Base-by-base conservation (phyloP, 768 basidiomycete species). In the Kwoniella mangroviensis region DNA sequence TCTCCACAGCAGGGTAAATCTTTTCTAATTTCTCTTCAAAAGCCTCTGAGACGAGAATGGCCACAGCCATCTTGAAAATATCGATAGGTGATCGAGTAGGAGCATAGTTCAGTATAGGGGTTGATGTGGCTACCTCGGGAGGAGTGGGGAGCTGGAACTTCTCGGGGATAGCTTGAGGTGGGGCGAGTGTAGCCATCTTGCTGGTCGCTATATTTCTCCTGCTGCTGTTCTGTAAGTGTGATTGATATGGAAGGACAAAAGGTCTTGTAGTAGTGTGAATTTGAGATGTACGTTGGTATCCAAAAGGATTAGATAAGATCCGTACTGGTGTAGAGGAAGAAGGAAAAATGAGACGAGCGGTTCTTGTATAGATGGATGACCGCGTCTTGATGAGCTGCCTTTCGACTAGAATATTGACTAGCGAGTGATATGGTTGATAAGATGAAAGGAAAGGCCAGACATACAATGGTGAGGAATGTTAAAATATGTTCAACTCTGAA, bases 1-100 rank as follows among this genome's bases (percentile, higher is more conserved):
- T 92, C 81, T 94, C 91, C 0, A 97, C 90, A 22, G 92, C 94
- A 24, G 87, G 81, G 83, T 92, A 97, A 0, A 90, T 93, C 77
- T 92, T 89, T 51, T 92, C 91, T 28, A 93, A 70, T 5, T 79
- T 71, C 26, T 84, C 68, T 3, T 69, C 78, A 67, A 76, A 80
- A n/a, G 77, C 77, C 17, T 80, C 78, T 49, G 72, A 59, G 24
- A 82, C 77, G 10, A 74, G 51, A 65, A 80, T 73, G 10, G 81
- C 83, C 4, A 73, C 78, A 11, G 73, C 79, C 21, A 81, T 63
- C 40, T 70, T 71, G 67, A 74, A 81, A 1, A 70, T 70, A 68
- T 83, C 80, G n/a, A 81, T 56, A 19, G 75, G 68, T 54, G 73
- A 69, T 15, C 73, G 22, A 1, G 63, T 54, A 3, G 73, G 69